Evolutionary conservation across 1,139 yeast species (phyloP).

Genomic region (Pichia kudriavzevii): DNA sequence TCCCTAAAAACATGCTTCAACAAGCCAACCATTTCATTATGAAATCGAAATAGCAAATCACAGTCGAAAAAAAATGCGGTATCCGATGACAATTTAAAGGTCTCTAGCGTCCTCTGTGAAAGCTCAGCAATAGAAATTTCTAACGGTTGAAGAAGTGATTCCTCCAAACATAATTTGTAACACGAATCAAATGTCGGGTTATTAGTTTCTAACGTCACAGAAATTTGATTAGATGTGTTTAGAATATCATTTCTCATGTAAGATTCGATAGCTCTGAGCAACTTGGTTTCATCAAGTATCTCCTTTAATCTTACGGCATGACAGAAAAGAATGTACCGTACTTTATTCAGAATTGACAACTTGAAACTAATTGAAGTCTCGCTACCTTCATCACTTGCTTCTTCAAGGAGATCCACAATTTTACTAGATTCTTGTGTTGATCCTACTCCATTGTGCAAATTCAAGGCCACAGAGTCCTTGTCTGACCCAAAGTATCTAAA

Average conservation of each 20-base stretch:
- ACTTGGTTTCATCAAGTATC: conserved; percentile 3
- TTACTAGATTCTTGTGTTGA: conserved; percentile 8
- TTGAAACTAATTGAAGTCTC: conserved; percentile 9
- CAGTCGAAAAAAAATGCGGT: conserved; percentile 11
- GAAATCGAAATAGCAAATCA: conserved; percentile 11
- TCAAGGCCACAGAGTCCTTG: neutral
- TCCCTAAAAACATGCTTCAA: conserved; percentile 19
- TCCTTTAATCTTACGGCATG: conserved; percentile 9
- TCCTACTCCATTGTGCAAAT: conserved; percentile 9
- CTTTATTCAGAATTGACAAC: conserved; percentile 11
- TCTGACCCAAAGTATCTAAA: conserved; percentile 8
- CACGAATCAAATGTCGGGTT: conserved; percentile 4
- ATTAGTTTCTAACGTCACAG: conserved; percentile 4
- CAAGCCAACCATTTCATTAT: conserved; percentile 18
- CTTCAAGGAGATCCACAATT: conserved; percentile 7
- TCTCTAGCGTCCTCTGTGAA: conserved; percentile 1
- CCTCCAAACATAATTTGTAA: conserved; percentile 7
- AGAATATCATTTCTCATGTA: conserved; percentile 7
- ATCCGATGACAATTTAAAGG: conserved; percentile 4
- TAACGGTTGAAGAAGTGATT: neutral
- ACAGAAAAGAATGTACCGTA: conserved; percentile 6
- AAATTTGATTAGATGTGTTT: neutral
- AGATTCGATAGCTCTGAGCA: neutral
- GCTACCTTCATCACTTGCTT: neutral
- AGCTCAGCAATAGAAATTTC: conserved; percentile 3